These are phyloP conservation scores for Microdochium trichocladiopsis DNA, from an alignment of 2,329 filamentous ascomycete species.

Conservation along the genomic window DNA sequence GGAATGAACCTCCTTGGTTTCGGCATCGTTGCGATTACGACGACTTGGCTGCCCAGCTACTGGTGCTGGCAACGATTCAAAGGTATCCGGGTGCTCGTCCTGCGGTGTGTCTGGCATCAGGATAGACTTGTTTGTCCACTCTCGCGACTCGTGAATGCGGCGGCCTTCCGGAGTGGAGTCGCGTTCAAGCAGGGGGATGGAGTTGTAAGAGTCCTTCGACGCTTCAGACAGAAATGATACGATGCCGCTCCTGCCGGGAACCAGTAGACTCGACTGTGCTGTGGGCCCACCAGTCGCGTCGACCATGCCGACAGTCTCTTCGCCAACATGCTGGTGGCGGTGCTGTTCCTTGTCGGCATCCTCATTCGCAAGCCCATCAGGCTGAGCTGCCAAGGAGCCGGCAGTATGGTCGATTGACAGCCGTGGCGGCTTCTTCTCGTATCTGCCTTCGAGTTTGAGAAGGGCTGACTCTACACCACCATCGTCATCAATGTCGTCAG, in stretches of 20 bases:
- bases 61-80: conserved; percentile 10
- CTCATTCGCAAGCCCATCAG: conserved; percentile 14
- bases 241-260: neutral
- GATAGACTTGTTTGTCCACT: conserved; percentile 50
- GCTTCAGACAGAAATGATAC: conserved; percentile 45
- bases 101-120: conserved; percentile 35
- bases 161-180: conserved; percentile 46
- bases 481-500: conserved; percentile 71
- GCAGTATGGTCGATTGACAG: conserved; percentile 28
- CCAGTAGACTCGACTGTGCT: neutral
- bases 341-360: conserved; percentile 36
- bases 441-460: conserved; percentile 85
- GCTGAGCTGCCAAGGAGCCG: neutral
- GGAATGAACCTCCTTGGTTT: conserved; percentile 10
- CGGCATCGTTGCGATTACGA: conserved; percentile 17
- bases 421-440: conserved; percentile 45
- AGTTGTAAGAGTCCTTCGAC: conserved; percentile 69
- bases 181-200: conserved; percentile 68
- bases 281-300: neutral
- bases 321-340: conserved; percentile 35
- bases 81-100: conserved; percentile 19
- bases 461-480: conserved; percentile 90
- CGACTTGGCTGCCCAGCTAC: conserved; percentile 12
- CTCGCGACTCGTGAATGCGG: conserved; percentile 29
- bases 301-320: conserved; percentile 24